These are phyloP conservation scores for Yamadazyma aaseri DNA, from an alignment of 1,139 yeast genomes.

Conservation along the genomic window DNA sequence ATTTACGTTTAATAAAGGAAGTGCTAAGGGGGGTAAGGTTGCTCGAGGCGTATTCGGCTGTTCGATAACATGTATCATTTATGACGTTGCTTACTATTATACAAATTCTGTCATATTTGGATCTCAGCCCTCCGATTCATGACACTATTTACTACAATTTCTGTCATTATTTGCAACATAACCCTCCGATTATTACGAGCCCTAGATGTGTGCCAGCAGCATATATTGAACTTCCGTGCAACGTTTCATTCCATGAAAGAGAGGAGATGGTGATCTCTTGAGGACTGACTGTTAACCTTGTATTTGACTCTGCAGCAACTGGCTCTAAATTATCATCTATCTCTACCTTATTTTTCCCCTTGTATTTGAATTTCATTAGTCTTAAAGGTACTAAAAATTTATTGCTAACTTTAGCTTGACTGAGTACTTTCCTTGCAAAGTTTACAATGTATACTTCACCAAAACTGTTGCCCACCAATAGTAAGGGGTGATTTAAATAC, in stretches of 20 bases:
- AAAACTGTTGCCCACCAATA: slow-evolving; percentile 59
- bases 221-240: slow-evolving; percentile 52
- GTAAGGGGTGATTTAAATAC: slow-evolving; percentile 56
- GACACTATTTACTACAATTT: no score
- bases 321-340: slow-evolving; percentile 28
- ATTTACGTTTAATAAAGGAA: no score
- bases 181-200: slow-evolving; percentile 59
- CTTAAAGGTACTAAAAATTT: slow-evolving; percentile 32
- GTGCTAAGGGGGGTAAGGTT: no score
- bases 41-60: no score
- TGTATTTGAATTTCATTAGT: slow-evolving; percentile 32
- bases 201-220: slow-evolving; percentile 72
- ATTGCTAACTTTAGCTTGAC: slow-evolving; percentile 31
- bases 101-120: no score
- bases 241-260: slow-evolving; percentile 62
- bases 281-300: slow-evolving; percentile 45
- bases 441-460: slow-evolving; percentile 49
- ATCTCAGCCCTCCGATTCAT: no score
- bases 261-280: slow-evolving; percentile 53
- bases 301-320: slow-evolving; percentile 28
- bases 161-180: no score
- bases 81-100: no score
- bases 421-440: slow-evolving; percentile 35
- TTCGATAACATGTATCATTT: no score
- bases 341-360: slow-evolving; percentile 15